Base-by-base conservation (phyloP, 2,329 filamentous ascomycete species). In the Emydomyces testavorans region DNA sequence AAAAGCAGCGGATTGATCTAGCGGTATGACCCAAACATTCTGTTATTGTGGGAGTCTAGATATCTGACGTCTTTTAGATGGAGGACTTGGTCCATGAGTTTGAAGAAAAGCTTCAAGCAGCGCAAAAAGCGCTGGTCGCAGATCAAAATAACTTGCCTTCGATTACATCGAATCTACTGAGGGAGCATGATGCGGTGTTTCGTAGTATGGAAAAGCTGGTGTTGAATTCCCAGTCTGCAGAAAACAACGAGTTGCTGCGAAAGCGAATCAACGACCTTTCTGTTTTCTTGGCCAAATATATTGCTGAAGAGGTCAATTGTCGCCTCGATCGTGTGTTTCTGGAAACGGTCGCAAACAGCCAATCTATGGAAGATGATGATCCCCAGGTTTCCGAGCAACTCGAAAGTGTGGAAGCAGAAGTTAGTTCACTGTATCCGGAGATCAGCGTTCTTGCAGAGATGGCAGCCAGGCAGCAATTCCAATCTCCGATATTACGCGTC, bases 401-500 rank as follows among this genome's bases (percentile, higher is more conserved):
- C n/a, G 34, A 52, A 26, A 58, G 56, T 1, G 43, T 69, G 23
- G 55, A 65, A 46, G 58, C 62, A 43, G 66, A 69, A 48, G 53
- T 68, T 10, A 63, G 61, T 26, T 64, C 65, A 15, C 52, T 69
- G 1, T 67, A 67, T 41, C 58, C 63, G 0, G 65, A 69, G 41
- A 66, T 69, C 36, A 62, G 60, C 20, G 54, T 67, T 3, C 52
- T 69, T 28, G 59, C 66, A 35, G 62, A 68, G n/a, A 63, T 69
- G 53, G 69, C 67, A 44, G 65, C 63, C 1, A 64, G 62, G 50
- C 67, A 71, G 38, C 60, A 65, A 46, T 69, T 68, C 54, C 60
- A 62, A 6, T 65, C 65, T 32, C 62, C 65, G 4, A 67, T 69
- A 41, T 51, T 65, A 20, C 58, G 57, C 2, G 62, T 62, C 40